Percentiles rank a stretch among this genome's conserved stretches.
Conservation (phyloP, 2,329 filamentous ascomycete genomes). For the Cladophialophora carrionii region DNA sequence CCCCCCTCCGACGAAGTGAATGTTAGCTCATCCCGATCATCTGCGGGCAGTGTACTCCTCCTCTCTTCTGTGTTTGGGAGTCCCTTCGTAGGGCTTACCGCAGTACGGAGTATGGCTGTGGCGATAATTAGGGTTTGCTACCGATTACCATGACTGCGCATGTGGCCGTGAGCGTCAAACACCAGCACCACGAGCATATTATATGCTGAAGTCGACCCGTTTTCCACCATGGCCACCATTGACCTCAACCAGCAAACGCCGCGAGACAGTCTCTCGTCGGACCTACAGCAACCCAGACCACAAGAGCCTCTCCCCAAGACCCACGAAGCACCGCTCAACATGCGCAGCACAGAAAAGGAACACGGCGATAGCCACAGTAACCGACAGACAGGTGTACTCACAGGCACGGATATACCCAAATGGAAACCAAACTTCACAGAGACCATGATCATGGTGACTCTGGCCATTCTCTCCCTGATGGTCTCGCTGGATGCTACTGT, state of each 20-base stretch:
- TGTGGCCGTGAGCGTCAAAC: neutral
- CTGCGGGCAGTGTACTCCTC: neutral
- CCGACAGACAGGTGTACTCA: neutral
- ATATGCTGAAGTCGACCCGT: neutral
- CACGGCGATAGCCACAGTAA: neutral
- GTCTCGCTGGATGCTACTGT: slow-evolving; percentile 56
- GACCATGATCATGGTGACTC: slow-evolving; percentile 35
- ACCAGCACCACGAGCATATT: slow-evolving; percentile 4
- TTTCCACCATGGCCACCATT: slow-evolving; percentile 1
- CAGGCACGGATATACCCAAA: slow-evolving; percentile 1
- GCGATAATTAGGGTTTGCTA: slow-evolving; percentile 13
- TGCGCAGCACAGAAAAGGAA: slow-evolving; percentile 4
- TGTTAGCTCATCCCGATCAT: neutral
- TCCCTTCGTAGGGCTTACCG: neutral
- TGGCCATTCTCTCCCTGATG: slow-evolving; percentile 53
- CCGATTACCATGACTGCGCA: neutral
- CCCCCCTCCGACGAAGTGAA: neutral
- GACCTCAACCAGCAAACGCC: neutral
- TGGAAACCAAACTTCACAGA: slow-evolving; percentile 31
- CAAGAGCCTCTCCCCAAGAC: neutral
- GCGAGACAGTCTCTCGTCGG: neutral
- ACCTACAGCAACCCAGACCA: neutral
- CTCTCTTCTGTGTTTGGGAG: neutral
- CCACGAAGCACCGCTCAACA: neutral
- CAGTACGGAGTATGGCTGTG: neutral